Percentiles rank a stretch among this genome's conserved stretches.
These are phyloP conservation scores for Zasmidium cellare DNA, from an alignment of 2,329 filamentous ascomycete species.

Conservation along the genomic window DNA sequence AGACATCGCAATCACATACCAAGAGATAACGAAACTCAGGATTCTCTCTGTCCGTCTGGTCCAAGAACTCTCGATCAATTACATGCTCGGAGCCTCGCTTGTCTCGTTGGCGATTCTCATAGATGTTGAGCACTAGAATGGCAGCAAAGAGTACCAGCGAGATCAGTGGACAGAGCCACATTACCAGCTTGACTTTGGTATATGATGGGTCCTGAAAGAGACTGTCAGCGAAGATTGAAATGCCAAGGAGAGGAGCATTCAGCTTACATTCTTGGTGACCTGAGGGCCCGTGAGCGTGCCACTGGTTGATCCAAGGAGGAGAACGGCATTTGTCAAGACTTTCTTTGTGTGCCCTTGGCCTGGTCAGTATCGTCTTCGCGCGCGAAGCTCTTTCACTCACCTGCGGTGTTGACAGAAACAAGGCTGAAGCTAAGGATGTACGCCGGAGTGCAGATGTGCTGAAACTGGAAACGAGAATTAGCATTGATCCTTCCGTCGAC, in stretches of 20 bases:
- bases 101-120: constrained; percentile 41
- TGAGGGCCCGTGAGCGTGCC: constrained; percentile 43
- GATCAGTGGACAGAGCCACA: constrained; percentile 43
- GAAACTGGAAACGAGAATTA: neutral
- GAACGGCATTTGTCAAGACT: constrained; percentile 61
- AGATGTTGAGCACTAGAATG: constrained; percentile 42
- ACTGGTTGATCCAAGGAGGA: constrained; percentile 52
- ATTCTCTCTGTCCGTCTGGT: constrained; percentile 26
- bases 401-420: neutral
- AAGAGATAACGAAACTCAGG: constrained; percentile 16
- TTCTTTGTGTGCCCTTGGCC: constrained; percentile 60
- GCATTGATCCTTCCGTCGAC: no score
- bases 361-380: neutral
- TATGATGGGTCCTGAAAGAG: constrained; percentile 25
- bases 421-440: neutral
- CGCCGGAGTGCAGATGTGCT: neutral
- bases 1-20: neutral
- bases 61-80: constrained; percentile 8
- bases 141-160: constrained; percentile 35
- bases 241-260: neutral
- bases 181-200: constrained; percentile 35
- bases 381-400: neutral
- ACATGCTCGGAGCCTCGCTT: neutral
- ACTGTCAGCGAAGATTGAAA: constrained; percentile 28
- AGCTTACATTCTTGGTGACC: neutral